Evolutionary conservation across 2,329 filamentous ascomycete genomes (phyloP), one percentile per base, ranked within the genome.

Genomic region (Aspergillus fischeri): DNA sequence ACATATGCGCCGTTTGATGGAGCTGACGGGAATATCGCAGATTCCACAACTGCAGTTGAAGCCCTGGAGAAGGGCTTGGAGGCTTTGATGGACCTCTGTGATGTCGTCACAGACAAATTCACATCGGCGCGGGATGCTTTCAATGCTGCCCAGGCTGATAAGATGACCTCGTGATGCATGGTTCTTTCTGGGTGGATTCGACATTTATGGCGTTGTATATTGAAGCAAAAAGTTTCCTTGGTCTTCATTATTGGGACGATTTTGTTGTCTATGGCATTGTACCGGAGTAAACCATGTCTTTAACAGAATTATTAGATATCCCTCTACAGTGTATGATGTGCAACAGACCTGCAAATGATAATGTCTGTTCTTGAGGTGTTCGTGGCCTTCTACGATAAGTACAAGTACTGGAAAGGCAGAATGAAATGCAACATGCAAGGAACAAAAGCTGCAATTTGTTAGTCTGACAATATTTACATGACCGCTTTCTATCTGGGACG

Each of bases 21-120:
- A 20, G 27, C 9, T 41, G 24, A 51, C n/a, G 51, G 59, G 27
- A 59, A 59, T 57, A 63, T 24, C 14, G 44, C 62, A 96, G 91
- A 91, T 65, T 86, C 86, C 47, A 91, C 87, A 5, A 90, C 85
- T 21, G 93, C 92, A 2, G 86, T 91, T 38, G 87, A 93, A 64
- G 94, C 92, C 1, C 79, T 99, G 38, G 88, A 94, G 67, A 97
- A 97, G 77, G 94, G 93, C 0, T 81, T 99, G 38, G 82, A 86
- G 61, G 93, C 97, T 70, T 78, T 99, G 57, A 90, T 94, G 76
- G 91, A 94, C 57, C 83, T 97, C 47, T 97, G 93, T 73, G 93
- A 97, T 74, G 89, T 95, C 3, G 90, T 99, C 4, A 84, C 89
- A n/a, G 90, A 95, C 53, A 93, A 96, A 73, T 99, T 96, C 75